Evolutionary conservation across 768 basidiomycete species (phyloP).

Genomic region (Auricularia heimuer): DNA sequence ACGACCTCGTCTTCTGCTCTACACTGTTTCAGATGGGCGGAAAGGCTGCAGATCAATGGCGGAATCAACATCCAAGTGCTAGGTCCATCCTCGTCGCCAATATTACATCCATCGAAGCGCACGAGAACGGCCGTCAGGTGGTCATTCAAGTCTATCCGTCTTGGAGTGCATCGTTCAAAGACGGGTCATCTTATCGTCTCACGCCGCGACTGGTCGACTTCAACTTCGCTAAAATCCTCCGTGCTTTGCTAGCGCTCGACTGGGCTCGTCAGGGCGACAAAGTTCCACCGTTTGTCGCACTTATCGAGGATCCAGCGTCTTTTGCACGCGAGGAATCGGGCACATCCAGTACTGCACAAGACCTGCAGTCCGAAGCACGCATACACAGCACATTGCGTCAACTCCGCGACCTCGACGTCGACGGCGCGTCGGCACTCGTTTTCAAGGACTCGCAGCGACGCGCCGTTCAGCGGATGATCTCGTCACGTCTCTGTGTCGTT

Average conservation of each 20-base stretch:
- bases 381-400: slow-evolving; percentile 35
- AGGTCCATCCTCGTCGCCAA: slow-evolving; percentile 32
- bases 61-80: slow-evolving; percentile 28
- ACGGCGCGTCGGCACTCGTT: slow-evolving; percentile 29
- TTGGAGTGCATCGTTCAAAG: background rate
- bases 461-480: slow-evolving; percentile 34
- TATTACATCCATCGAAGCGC: slow-evolving; percentile 28
- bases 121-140: background rate
- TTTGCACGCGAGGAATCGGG: slow-evolving; percentile 19
- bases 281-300: slow-evolving; percentile 30
- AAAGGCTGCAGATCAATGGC: slow-evolving; percentile 30
- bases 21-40: slow-evolving; percentile 35
- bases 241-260: slow-evolving; percentile 38
- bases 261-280: slow-evolving; percentile 3
- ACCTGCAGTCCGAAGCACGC: slow-evolving; percentile 17
- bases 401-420: slow-evolving; percentile 24
- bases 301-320: slow-evolving; percentile 33
- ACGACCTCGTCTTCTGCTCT: slow-evolving; percentile 39
- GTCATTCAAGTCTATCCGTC: background rate
- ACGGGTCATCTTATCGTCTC: slow-evolving; percentile 30
- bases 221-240: slow-evolving; percentile 37
- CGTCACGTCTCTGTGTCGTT: slow-evolving; percentile 35
- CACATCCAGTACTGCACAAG: slow-evolving; percentile 9
- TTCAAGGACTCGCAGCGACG: slow-evolving; percentile 38
- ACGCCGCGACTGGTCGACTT: slow-evolving; percentile 45